A percentile compares a stretch with the other conserved stretches of the same genome.
Conservation (phyloP, 192 early-diverging fungal genomes). For the Coemansia sp. region DNA sequence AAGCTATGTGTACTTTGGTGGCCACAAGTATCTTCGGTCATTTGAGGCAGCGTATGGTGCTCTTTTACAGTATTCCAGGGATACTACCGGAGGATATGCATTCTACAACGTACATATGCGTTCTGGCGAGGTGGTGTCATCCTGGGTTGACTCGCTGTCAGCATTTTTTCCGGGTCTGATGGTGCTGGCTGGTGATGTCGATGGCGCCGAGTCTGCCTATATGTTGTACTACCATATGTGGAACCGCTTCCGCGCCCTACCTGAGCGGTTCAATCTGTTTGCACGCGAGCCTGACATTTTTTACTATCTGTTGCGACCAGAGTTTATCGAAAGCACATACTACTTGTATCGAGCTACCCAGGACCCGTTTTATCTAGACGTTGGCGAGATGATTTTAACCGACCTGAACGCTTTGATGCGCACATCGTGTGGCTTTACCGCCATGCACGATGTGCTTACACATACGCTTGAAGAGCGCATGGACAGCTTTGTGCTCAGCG, state of each 20-base stretch:
- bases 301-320: conserved; percentile 87
- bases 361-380: conserved; percentile 87
- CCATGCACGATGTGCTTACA: conserved; percentile 63
- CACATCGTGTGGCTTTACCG: conserved; percentile 80
- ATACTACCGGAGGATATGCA: conserved; percentile 68
- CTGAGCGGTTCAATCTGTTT: conserved; percentile 84
- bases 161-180: conserved; percentile 94
- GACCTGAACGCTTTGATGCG: conserved; percentile 74
- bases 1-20: conserved; percentile 84
- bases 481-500: conserved; percentile 93
- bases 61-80: conserved; percentile 62
- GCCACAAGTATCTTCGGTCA: conserved; percentile 68
- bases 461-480: conserved; percentile 77
- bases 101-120: conserved; percentile 88
- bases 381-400: conserved; percentile 82
- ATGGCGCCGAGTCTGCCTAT: conserved; percentile 80
- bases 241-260: conserved; percentile 79
- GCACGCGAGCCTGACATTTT: conserved; percentile 61
- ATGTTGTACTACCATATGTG: conserved; percentile 85
- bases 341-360: conserved; percentile 87
- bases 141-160: conserved; percentile 86
- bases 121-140: conserved; percentile 61
- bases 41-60: conserved; percentile 76
- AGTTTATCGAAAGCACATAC: conserved; percentile 94
- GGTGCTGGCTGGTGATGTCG: conserved; percentile 84